Base-by-base conservation (phyloP, 129 eudicot genomes). In the Silybum marianum region DNA sequence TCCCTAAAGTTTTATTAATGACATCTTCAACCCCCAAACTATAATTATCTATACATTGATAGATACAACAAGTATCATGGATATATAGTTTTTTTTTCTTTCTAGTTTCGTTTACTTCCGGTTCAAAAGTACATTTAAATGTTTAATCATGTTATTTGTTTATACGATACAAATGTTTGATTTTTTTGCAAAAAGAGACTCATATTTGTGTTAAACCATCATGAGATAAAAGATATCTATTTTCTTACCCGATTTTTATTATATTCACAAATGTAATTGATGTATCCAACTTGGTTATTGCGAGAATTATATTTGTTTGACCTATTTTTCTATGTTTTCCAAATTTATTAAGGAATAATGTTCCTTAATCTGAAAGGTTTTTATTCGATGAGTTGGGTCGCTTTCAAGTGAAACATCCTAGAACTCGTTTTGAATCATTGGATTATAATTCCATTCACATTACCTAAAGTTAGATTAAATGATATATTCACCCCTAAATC, bases 391-490 rank as follows among this genome's bases (percentile, higher is more conserved):
- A 70, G 21, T 25, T 71, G 48, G 51, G 51, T 79, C 82, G 21
- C 54, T 30, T 79, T 79, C 77, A 65, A 36, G 21, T 14, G 83
- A 69, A 79, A 34, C 77, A 79, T 51, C 83, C 9, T 22, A 36
- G 72, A 77, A 77, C 32, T 76, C 34, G 54, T 63, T 28, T 63
- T 36, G 54, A 18, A 66, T 36, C 60, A 39, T 39, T 19, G 60
- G 16, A 32, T 51, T 63, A 18, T 63, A 77, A 13, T 63, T 77
- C 23, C 60, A 46, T 62, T 76, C 80, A 76, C 80, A 76, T 36
- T 62, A 34, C 36, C 71, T 7, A 14, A 11, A 2, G 22, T 62
- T 76, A 60, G 58, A 21, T 76, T 21, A 62, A 62, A 60, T 76
- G 54, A 32, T 21, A 63, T 34, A 34, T 19, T 62, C 22, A 32